A percentile compares a stretch with the other conserved stretches of the same genome.
Evolutionary conservation across 768 basidiomycete genomes (phyloP).

Genomic region (Mycena vulgaris): DNA sequence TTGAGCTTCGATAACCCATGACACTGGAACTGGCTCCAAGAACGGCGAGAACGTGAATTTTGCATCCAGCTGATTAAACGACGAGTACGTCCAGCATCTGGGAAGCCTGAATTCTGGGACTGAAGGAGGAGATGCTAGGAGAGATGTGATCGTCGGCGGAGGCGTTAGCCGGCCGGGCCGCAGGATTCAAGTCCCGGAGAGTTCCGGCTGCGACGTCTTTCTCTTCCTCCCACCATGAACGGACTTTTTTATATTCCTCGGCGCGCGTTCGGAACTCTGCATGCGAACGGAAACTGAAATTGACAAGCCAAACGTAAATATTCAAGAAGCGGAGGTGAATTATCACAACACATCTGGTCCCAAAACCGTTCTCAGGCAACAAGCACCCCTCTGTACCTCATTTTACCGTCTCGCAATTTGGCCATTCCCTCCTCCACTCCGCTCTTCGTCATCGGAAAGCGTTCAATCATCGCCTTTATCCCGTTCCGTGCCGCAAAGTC

Average conservation of each 20-base stretch:
- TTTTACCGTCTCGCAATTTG: conserved; percentile 32
- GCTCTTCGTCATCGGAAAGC: conserved; percentile 48
- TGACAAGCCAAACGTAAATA: too few species aligned
- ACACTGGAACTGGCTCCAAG: background rate
- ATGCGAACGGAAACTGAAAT: too few species aligned
- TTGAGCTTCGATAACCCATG: too few species aligned
- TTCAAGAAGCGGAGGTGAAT: too few species aligned
- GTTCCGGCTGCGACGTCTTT: too few species aligned
- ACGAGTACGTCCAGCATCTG: background rate
- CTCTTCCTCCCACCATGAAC: too few species aligned
- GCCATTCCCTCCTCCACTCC: conserved; percentile 42
- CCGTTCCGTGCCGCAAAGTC: conserved; percentile 50
- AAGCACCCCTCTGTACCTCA: conserved; percentile 32
- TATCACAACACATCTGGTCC: too few species aligned
- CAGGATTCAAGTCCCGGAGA: too few species aligned
- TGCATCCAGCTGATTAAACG: background rate
- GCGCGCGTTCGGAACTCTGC: too few species aligned
- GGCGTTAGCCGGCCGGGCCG: too few species aligned
- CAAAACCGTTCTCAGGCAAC: conserved; percentile 9
- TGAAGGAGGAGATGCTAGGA: background rate
- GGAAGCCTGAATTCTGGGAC: too few species aligned
- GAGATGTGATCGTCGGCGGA: background rate
- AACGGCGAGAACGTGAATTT: background rate
- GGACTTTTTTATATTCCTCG: too few species aligned
- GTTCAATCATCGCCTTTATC: conserved; percentile 48